A percentile compares a stretch with the other conserved stretches of the same genome.
These are phyloP conservation scores for Zelopaecilomyces penicillatus DNA, from an alignment of 2,329 filamentous ascomycete genomes.

Conservation along the genomic window DNA sequence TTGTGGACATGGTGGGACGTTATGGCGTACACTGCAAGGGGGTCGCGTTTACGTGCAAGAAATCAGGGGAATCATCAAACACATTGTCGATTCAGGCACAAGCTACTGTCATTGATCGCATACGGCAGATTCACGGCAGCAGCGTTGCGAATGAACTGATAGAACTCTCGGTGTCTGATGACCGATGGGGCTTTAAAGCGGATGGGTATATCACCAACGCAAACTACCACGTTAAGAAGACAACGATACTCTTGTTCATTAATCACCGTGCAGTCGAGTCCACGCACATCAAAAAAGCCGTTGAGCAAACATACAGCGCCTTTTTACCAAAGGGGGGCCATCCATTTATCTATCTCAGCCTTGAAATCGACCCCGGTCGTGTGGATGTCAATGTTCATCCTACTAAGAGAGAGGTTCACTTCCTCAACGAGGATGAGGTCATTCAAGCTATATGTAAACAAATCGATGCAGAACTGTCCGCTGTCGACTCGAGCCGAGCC, in stretches of 20 bases:
- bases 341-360: conserved; percentile 84
- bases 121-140: conserved; percentile 82
- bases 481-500: conserved; percentile 86
- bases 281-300: conserved; percentile 72
- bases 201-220: conserved; percentile 81
- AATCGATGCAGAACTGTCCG: conserved; percentile 68
- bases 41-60: conserved; percentile 96
- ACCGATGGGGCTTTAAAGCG: conserved; percentile 76
- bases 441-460: conserved; percentile 76
- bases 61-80: conserved; percentile 78
- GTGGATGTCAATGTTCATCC: conserved; percentile 98
- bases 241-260: conserved; percentile 83
- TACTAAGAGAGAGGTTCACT: conserved; percentile 94
- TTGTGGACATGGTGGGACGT: conserved; percentile 85
- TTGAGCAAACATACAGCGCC: conserved; percentile 80
- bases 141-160: conserved; percentile 82
- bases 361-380: conserved; percentile 84
- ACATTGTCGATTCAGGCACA: conserved; percentile 71
- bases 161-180: conserved; percentile 61
- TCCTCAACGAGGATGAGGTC: conserved; percentile 95
- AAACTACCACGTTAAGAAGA: conserved; percentile 90
- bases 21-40: conserved; percentile 87
- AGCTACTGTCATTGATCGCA: conserved; percentile 69
- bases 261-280: conserved; percentile 95
- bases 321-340: conserved; percentile 92